phyloP scores from a whole-genome alignment of 2,329 filamentous ascomycete genomes.

The Aspergillus brasiliensis region DNA sequence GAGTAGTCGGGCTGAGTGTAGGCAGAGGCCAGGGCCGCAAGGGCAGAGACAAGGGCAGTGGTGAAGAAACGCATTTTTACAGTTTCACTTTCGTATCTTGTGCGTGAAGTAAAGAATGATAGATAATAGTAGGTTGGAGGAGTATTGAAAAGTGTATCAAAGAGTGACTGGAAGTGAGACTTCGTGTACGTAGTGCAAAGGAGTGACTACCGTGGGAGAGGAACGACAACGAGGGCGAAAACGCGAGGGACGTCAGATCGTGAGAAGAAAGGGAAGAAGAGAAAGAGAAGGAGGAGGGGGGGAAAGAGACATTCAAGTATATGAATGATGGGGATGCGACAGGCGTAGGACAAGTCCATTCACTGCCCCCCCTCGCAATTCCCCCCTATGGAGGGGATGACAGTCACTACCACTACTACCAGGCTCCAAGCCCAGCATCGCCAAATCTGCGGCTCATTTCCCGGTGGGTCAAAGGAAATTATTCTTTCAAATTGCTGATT shows the following conservation, averaged over 20 bases:
- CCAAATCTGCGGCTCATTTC: slow-evolving; percentile 10
- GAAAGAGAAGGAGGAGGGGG: slow-evolving; percentile 17
- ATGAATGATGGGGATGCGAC: slow-evolving; percentile 4
- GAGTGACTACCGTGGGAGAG: slow-evolving; percentile 25
- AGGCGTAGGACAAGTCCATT: background rate
- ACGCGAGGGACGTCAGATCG: slow-evolving; percentile 9
- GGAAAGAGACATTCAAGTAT: slow-evolving; percentile 17
- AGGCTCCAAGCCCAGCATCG: slow-evolving; percentile 3
- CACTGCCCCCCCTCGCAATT: background rate
- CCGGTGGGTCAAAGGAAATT: slow-evolving; percentile 8
- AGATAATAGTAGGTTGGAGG: slow-evolving; percentile 6
- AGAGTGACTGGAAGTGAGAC: slow-evolving; percentile 30
- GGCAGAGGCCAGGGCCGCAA: slow-evolving; percentile 43
- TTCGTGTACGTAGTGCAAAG: slow-evolving; percentile 19
- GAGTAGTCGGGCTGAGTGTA: slow-evolving; percentile 40
- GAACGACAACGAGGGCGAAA: slow-evolving; percentile 13
- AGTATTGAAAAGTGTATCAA: slow-evolving; percentile 14
- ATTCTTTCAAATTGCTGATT: background rate
- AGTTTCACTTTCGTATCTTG: slow-evolving; percentile 11
- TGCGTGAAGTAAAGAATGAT: slow-evolving; percentile 2
- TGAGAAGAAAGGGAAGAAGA: slow-evolving; percentile 16
- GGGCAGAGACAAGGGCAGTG: slow-evolving; percentile 38
- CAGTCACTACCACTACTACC: background rate
- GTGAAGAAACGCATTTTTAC: slow-evolving; percentile 45
- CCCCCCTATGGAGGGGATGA: slow-evolving; percentile 6